Conservation (phyloP, 768 basidiomycete species). For the Boletus huronensis region DNA sequence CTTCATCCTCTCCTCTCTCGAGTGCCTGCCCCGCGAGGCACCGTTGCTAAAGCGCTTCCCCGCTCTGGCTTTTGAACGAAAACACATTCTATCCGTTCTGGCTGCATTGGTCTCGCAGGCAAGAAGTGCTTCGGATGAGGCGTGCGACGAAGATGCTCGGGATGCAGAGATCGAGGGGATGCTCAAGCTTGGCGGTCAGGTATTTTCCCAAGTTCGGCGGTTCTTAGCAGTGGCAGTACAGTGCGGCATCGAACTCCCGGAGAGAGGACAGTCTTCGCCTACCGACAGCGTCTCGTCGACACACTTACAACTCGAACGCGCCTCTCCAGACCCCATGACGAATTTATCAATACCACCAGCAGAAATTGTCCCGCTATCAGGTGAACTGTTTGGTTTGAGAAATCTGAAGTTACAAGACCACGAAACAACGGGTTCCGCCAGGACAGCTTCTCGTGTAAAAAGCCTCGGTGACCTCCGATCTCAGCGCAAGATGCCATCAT, state of each 20-base stretch:
- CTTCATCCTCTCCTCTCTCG: slow-evolving; percentile 75
- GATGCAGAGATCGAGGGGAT: slow-evolving; percentile 66
- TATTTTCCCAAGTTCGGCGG: slow-evolving; percentile 74
- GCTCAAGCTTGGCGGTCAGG: slow-evolving; percentile 76
- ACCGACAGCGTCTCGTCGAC: slow-evolving; percentile 18
- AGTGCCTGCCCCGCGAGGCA: slow-evolving; percentile 82
- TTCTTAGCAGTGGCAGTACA: slow-evolving; percentile 77
- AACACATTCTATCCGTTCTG: slow-evolving; percentile 75
- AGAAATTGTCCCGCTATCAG: slow-evolving; percentile 6
- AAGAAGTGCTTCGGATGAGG: slow-evolving; percentile 53
- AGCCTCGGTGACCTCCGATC: slow-evolving; percentile 52
- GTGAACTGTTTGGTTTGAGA: slow-evolving; percentile 31
- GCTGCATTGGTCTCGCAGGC: slow-evolving; percentile 81
- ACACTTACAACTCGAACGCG: slow-evolving; percentile 12
- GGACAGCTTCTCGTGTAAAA: slow-evolving; percentile 41
- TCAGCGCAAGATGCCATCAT: slow-evolving; percentile 28
- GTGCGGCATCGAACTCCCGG: slow-evolving; percentile 68
- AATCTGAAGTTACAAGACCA: slow-evolving; percentile 24
- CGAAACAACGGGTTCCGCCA: slow-evolving; percentile 22
- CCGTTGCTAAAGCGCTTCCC: slow-evolving; percentile 64
- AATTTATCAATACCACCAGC: slow-evolving; percentile 11
- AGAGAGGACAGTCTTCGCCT: slow-evolving; percentile 37
- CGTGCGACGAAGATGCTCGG: slow-evolving; percentile 45
- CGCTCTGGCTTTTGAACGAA: slow-evolving; percentile 70
- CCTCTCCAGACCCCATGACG: slow-evolving; percentile 15